Conservation (phyloP, 768 basidiomycete genomes). For the Dictyophora rubrovolvata region DNA sequence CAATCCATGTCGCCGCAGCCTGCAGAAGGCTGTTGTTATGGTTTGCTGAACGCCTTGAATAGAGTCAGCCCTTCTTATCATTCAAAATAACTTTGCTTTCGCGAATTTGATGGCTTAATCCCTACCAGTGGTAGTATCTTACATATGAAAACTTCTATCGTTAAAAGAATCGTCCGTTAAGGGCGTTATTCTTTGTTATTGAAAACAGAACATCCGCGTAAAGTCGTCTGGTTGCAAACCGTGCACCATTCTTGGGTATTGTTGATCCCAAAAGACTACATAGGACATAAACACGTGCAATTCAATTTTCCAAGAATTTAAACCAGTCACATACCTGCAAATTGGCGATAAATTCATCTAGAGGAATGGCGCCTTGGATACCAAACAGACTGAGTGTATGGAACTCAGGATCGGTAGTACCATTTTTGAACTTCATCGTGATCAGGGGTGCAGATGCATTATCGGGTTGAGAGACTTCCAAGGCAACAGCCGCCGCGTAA, state of each 20-base stretch:
- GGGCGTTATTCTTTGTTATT: no score
- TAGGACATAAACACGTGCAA: neutral
- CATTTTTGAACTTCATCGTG: constrained; percentile 81
- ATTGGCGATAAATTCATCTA: constrained; percentile 79
- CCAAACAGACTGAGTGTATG: constrained; percentile 64
- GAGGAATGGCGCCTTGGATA: constrained; percentile 59
- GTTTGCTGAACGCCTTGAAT: no score
- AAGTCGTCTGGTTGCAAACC: constrained; percentile 8
- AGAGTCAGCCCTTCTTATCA: no score
- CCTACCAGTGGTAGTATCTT: no score
- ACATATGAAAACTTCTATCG: no score
- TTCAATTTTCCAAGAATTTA: neutral
- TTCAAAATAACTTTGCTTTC: no score
- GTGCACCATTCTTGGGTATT: constrained; percentile 10
- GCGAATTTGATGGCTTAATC: no score
- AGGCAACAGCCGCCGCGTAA: constrained; percentile 61
- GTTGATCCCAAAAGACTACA: constrained; percentile 10
- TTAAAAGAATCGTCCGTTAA: no score
- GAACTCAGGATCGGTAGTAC: constrained; percentile 48
- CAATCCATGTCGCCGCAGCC: no score
- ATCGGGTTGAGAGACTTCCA: constrained; percentile 69
- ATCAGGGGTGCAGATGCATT: constrained; percentile 71
- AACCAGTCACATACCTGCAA: constrained; percentile 43
- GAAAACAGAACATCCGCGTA: constrained; percentile 3
- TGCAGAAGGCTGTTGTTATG: no score